Base-by-base conservation (phyloP, 306 rosid species). In the Macrotyloma uniflorum region DNA sequence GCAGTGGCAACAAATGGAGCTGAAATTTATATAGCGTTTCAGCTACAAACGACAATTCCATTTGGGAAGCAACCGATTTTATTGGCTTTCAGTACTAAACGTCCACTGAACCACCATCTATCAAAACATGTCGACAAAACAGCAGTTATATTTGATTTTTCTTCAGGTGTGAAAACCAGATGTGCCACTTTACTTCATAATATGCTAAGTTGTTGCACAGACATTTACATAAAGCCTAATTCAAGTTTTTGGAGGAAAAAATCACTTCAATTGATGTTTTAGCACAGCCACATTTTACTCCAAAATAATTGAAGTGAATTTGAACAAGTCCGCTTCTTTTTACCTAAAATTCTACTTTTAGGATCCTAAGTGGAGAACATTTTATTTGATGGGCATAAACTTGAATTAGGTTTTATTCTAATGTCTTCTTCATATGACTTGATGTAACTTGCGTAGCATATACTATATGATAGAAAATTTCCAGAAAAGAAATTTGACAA, bases 1-100 rank as follows among this genome's bases (percentile, higher is more conserved):
- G 84, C 98, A 38, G 93, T 93, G 72, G 98, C 89, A 77, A 79
- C 92, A 69, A 93, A 91, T 85, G 98, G 97, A 8, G 90, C 98
- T 67, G 85, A 92, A 72, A 93, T 95, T 75, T 86, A 93, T 88
- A 68, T 95, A 82, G 98, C 99, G 9, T 93, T 93, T 88, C 99
- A 95, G 87, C 78, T 95, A 75, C 86, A 93, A 69, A 83, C 96
- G 1, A 65, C 79, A 42, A 33, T 68, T 72, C 91, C 74, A 11
- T 89, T 88, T 75, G 76, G 81, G 45, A 93, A 64, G 57, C 99
- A 96, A 62, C 98, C 98, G 0, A 83, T 93, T 71, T 81, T 96
- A 47, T 78, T 96, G 71, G 99, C 99, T 74, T 83, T 91, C 71
- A 89, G 98, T 46, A 85, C 79, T 36, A 77, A 78, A 43, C 24